phyloP scores from a whole-genome alignment of 2,329 filamentous ascomycete species.

The Coniochaeta hoffmannii region DNA sequence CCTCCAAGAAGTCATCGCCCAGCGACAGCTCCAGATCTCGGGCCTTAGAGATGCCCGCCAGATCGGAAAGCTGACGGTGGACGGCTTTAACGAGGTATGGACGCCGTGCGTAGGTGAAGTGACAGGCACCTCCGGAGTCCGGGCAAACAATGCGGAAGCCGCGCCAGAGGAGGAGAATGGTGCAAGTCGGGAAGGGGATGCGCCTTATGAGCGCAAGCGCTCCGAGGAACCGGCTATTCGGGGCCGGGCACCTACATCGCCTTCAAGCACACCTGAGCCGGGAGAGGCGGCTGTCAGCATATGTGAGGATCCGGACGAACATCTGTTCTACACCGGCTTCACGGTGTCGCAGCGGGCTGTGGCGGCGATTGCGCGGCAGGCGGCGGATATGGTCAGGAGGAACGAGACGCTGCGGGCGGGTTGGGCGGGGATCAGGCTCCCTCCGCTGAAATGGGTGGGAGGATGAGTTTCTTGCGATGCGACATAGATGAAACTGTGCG shows the following conservation, averaged over 20 bases:
- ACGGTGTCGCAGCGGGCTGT: slow-evolving; percentile 32
- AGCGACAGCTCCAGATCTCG: slow-evolving; percentile 36
- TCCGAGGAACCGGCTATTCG: neutral
- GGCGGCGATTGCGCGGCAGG: slow-evolving; percentile 4
- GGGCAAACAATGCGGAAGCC: neutral
- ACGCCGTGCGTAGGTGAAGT: slow-evolving; percentile 30
- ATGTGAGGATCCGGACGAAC: slow-evolving; percentile 27
- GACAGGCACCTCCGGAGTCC: too few relatives aligned
- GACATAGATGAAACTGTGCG: too few relatives aligned
- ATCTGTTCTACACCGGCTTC: slow-evolving; percentile 46
- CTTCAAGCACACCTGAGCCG: neutral
- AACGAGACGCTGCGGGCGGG: neutral
- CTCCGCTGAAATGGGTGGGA: neutral
- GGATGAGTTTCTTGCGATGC: neutral
- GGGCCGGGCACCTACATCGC: neutral
- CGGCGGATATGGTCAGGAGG: slow-evolving; percentile 4
- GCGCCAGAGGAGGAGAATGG: neutral
- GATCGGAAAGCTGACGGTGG: slow-evolving; percentile 26
- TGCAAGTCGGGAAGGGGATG: neutral
- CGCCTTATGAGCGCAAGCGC: neutral
- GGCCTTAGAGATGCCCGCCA: slow-evolving; percentile 35
- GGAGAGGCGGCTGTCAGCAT: neutral
- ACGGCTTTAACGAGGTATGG: slow-evolving; percentile 34
- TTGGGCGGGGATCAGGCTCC: neutral
- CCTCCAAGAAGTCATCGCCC: slow-evolving; percentile 36